Evolutionary conservation across 495 filamentous ascomycete genomes (phyloP).

Genomic region (Cryomyces minteri): DNA sequence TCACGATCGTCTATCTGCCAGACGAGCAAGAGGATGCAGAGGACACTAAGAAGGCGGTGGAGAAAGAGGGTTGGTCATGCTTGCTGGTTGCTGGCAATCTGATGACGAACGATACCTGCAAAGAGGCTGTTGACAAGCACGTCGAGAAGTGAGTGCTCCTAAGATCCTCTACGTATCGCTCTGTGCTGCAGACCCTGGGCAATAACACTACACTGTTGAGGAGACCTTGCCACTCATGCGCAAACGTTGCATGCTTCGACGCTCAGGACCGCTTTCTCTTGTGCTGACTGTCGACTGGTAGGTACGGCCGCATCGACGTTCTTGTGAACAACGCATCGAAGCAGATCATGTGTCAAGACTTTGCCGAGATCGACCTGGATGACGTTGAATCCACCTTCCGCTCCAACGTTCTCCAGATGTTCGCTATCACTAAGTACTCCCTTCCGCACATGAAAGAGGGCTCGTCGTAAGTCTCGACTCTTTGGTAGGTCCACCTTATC

Average conservation of each 20-base stretch:
- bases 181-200: too few relatives aligned
- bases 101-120: constrained; percentile 26
- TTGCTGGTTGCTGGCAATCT: constrained; percentile 30
- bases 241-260: too few relatives aligned
- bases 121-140: constrained; percentile 30
- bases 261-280: too few relatives aligned
- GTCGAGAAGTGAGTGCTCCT: constrained; percentile 21
- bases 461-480: constrained; percentile 16
- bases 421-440: constrained; percentile 39
- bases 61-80: constrained; percentile 26
- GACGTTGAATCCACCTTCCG: constrained; percentile 32
- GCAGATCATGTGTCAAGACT: constrained; percentile 31
- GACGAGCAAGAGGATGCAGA: constrained; percentile 35
- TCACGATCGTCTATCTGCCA: constrained; percentile 35
- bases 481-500: neutral
- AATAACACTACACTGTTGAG: too few relatives aligned
- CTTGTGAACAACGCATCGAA: constrained; percentile 45
- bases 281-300: neutral
- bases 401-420: constrained; percentile 39
- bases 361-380: constrained; percentile 31
- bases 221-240: too few relatives aligned
- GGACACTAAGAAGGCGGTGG: constrained; percentile 31
- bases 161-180: too few relatives aligned
- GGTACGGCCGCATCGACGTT: constrained; percentile 31
- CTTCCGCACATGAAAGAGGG: constrained; percentile 36